Base-by-base conservation (phyloP, 306 rosid genomes). In the Rubus idaeus region DNA sequence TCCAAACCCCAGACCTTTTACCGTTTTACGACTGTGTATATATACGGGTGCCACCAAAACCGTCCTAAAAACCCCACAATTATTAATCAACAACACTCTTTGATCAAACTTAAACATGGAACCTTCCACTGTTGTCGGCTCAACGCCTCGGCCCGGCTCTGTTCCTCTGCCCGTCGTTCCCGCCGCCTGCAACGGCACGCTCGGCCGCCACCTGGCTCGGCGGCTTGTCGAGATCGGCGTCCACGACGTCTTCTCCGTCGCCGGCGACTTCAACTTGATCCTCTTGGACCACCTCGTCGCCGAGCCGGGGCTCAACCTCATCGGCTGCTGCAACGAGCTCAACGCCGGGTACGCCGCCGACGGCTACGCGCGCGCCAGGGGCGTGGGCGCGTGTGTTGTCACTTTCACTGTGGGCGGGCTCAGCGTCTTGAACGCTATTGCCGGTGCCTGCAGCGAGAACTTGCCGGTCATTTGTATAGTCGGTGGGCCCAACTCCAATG, bases 331-430 rank as follows among this genome's bases (percentile, higher is more conserved):
- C 79, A 93, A 91, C 83, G 98, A 91, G 78, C 97, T 91, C 84
- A 93, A 89, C 83, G 97, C 97, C 3, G 98, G 96, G 16, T 91
- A 89, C 62, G 97, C 97, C 0, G 98, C 97, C 65, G 98, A 93
- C 17, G 97, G 97, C 75, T 93, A 89, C 81, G 97, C 96, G 3
- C 90, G 98, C 23, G 87, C 91, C 74, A 83, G 78, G 51, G 97
- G 98, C 18, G 87, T 91, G 1, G 98, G 93, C 52, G 98, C 96
- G 3, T 93, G 98, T 53, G 97, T 79, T 0, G 97, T 93, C 41
- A 93, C 98, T 21, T 93, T 93, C 84, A 93, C 97, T 0, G 98
- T 91, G 0, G 98, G 97, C n/a, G 98, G 98, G 55, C 91, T 93
- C 44, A 93, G 98, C 71, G 88, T 89, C 21, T 39, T 93, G 66